Evolutionary conservation across 345 rosid species (phyloP).

Genomic region (Linum trigynum): DNA sequence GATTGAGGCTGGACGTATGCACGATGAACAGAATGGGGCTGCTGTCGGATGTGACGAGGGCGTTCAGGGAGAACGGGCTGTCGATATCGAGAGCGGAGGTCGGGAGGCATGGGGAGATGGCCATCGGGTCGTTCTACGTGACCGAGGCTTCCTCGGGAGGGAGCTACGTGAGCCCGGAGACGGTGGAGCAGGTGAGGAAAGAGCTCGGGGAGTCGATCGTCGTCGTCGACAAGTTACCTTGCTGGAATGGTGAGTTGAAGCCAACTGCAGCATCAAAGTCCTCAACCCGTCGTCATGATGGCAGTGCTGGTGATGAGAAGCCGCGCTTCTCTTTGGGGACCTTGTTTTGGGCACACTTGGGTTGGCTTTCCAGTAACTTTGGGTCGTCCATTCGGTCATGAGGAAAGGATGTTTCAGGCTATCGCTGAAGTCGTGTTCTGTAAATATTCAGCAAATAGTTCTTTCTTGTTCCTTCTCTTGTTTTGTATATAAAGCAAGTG

Average conservation of each 20-base stretch:
- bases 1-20: conserved; percentile 51
- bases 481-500: not conserved
- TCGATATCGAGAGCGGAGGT: conserved; percentile 62
- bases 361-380: conserved; percentile 47
- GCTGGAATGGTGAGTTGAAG: conserved; percentile 16
- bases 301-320: conserved; percentile 23
- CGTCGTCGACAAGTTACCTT: conserved; percentile 33
- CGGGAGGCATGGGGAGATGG: conserved; percentile 41
- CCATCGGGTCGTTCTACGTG: conserved; percentile 64
- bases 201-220: conserved; percentile 56
- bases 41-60: conserved; percentile 55
- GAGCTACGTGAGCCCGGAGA: conserved; percentile 26
- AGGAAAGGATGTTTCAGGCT: not conserved
- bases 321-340: conserved; percentile 47
- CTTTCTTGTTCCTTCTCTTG: not conserved
- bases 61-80: conserved; percentile 59
- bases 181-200: conserved; percentile 41
- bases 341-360: conserved; percentile 66
- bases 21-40: conserved; percentile 49
- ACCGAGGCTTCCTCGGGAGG: conserved; percentile 42
- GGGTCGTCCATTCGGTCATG: conserved; percentile 15
- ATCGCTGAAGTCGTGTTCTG: not conserved
- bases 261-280: conserved; percentile 21
- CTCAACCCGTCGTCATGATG: conserved; percentile 16
- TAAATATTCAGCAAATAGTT: not conserved